A percentile compares a stretch with the other conserved stretches of the same genome.
phyloP scores from a whole-genome alignment of 805 yeast genomes.

The Spathaspora girioi region DNA sequence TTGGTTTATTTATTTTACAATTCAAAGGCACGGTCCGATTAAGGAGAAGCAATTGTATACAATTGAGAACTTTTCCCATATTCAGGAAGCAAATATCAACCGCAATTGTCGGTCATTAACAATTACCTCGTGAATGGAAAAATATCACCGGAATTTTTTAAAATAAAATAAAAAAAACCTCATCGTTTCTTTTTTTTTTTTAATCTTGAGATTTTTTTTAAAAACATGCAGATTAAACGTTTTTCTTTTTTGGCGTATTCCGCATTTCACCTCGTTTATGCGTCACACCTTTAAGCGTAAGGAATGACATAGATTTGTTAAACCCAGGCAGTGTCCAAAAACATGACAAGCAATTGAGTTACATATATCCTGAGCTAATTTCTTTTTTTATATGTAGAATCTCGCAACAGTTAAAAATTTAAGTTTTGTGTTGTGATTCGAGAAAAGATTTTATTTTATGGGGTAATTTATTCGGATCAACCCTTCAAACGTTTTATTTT shows the following conservation, averaged over 20 bases:
- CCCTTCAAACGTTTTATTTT: neutral
- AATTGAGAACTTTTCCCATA: neutral
- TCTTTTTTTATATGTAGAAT: no score
- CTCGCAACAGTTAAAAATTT: no score
- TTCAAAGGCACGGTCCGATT: neutral
- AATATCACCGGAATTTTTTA: neutral
- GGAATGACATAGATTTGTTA: no score
- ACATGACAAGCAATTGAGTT: no score
- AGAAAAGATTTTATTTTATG: neutral
- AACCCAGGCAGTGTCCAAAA: no score
- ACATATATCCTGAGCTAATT: no score
- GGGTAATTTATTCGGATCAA: neutral
- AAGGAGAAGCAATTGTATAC: neutral
- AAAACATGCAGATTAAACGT: neutral
- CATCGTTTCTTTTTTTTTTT: conserved; percentile 1
- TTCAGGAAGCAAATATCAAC: neutral
- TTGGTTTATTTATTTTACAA: neutral
- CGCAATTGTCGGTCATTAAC: neutral
- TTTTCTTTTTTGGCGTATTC: neutral
- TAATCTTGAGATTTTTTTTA: neutral
- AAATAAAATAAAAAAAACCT: neutral
- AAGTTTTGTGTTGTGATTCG: neutral
- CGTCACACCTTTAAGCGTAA: neutral
- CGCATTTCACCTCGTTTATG: neutral
- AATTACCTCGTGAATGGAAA: neutral